A percentile compares a stretch with the other conserved stretches of the same genome.
Evolutionary conservation across 768 basidiomycete species (phyloP).

Genomic region (Fistulinella prunicolor): DNA sequence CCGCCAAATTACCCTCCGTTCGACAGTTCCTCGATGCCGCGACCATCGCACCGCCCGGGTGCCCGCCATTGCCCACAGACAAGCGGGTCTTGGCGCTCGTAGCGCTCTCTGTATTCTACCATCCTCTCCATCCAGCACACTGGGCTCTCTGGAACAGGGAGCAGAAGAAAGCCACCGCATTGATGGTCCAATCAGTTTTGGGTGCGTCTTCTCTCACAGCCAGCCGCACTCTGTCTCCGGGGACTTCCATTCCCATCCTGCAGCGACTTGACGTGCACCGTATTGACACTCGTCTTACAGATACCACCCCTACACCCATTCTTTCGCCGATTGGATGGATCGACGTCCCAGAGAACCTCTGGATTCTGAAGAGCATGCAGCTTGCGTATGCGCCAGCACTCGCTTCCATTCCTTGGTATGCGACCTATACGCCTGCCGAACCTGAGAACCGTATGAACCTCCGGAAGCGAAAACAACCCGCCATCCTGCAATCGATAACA

Average conservation of each 20-base stretch:
- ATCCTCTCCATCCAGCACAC: slow-evolving; percentile 53
- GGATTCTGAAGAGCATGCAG: slow-evolving; percentile 33
- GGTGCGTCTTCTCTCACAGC: slow-evolving; percentile 40
- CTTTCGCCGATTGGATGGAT: slow-evolving; percentile 37
- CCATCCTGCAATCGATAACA: slow-evolving; percentile 12
- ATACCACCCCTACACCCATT: slow-evolving; percentile 30
- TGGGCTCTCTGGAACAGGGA: slow-evolving; percentile 63
- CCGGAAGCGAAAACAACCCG: slow-evolving; percentile 30
- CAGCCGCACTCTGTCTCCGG: neutral
- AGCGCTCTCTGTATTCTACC: slow-evolving; percentile 57
- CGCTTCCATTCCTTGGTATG: slow-evolving; percentile 26
- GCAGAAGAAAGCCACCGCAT: slow-evolving; percentile 46
- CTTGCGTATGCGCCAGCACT: slow-evolving; percentile 27
- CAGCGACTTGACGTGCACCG: too few relatives aligned
- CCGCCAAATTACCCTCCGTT: slow-evolving; percentile 48
- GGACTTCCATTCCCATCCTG: slow-evolving; percentile 6
- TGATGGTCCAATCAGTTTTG: slow-evolving; percentile 50
- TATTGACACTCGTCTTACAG: slow-evolving; percentile 16
- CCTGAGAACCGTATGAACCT: slow-evolving; percentile 33
- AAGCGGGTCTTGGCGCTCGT: slow-evolving; percentile 51
- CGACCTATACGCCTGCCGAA: slow-evolving; percentile 30
- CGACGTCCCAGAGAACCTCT: slow-evolving; percentile 32
- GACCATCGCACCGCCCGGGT: slow-evolving; percentile 39
- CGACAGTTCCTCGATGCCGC: slow-evolving; percentile 44
- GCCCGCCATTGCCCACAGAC: slow-evolving; percentile 39